These are phyloP conservation scores for Furcasterigmium sp. DNA, from an alignment of 2,329 filamentous ascomycete genomes.

Conservation along the genomic window DNA sequence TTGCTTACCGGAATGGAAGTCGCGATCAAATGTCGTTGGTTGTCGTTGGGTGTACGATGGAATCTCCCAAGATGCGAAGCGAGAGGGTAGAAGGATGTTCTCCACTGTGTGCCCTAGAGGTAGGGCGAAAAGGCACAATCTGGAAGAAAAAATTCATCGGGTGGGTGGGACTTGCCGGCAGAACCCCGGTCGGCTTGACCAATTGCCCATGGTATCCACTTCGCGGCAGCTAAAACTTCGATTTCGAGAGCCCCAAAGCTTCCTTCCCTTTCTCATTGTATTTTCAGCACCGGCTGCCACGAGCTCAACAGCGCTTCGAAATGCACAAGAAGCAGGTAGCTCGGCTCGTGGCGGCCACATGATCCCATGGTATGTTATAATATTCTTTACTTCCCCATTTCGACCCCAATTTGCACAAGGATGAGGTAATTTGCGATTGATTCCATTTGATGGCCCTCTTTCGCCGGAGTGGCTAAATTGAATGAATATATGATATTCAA, in stretches of 20 bases:
- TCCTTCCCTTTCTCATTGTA: background rate
- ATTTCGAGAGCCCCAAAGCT: background rate
- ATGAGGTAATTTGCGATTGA: conserved; percentile 99
- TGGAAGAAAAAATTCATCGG: conserved; percentile 13
- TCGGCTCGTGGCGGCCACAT: background rate
- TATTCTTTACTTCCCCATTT: conserved; percentile 5
- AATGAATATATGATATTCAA: conserved; percentile 75
- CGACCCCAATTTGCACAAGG: conserved; percentile 41
- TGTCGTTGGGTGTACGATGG: conserved; percentile 29
- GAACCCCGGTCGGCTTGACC: background rate
- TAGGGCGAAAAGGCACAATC: conserved; percentile 8
- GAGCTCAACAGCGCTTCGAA: background rate
- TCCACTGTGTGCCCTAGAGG: conserved; percentile 1
- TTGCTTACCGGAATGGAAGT: conserved; percentile 10
- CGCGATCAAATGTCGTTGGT: conserved; percentile 34
- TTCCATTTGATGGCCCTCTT: conserved; percentile 74
- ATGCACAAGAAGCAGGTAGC: background rate
- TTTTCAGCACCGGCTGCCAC: conserved; percentile 2
- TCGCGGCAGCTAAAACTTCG: background rate
- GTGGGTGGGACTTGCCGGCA: conserved; percentile 12
- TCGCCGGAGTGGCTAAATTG: conserved; percentile 85
- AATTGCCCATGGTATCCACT: background rate
- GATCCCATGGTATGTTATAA: conserved; percentile 14
- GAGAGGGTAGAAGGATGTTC: background rate
- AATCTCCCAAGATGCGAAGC: background rate